Evolutionary conservation across 2,329 filamentous ascomycete species (phyloP), one percentile per base, ranked within the genome.

Genomic region (Podosphaera aphanis): DNA sequence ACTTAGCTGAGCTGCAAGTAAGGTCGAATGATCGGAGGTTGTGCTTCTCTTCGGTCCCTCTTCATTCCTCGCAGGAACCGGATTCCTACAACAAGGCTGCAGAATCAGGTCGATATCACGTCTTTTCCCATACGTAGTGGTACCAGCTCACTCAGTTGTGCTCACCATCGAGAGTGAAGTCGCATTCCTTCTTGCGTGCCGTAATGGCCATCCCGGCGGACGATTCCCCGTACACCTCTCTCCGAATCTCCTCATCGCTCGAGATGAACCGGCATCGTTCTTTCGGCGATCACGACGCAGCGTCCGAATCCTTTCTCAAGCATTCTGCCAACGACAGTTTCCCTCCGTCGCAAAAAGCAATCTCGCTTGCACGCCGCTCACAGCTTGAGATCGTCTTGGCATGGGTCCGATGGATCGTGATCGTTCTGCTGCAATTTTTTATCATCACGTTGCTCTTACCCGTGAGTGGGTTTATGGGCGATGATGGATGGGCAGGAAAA

Each of bases 391-490:
- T 33, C 1, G 39, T 55, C 4, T 48, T 58, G 36, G 53, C 50
- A 1, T 59, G 57, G 57, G 25, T 53, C 19, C 37, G 57, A 42
- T 60, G 56, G 56, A 49, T 49, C 6, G 40, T 51, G 3, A 43
- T 60, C 11, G 44, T 60, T 1, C 45, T 51, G 18, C 39, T 59
- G 13, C 57, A 60, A 39, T 43, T 44, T 2, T 37, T 58, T 15
- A 59, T 58, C 19, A 43, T 59, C 2, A 43, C 54, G n/a, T 40
- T 57, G n/a, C 35, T 59, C 15, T 20, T 57, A 13, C 53, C 51
- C 0, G 45, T 41, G 3, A 47, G 43, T 33, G 51, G 51, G 10
- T 43, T 49, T 18, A 31, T 53, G 45, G 47, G 45, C 21, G n/a
- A 38, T 16, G 35, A 38, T 16, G 35, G 35, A 16, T 38, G 35